A percentile compares a stretch with the other conserved stretches of the same genome.
Evolutionary conservation across 2,329 filamentous ascomycete genomes (phyloP).

Genomic region (Colletotrichum simmondsii): DNA sequence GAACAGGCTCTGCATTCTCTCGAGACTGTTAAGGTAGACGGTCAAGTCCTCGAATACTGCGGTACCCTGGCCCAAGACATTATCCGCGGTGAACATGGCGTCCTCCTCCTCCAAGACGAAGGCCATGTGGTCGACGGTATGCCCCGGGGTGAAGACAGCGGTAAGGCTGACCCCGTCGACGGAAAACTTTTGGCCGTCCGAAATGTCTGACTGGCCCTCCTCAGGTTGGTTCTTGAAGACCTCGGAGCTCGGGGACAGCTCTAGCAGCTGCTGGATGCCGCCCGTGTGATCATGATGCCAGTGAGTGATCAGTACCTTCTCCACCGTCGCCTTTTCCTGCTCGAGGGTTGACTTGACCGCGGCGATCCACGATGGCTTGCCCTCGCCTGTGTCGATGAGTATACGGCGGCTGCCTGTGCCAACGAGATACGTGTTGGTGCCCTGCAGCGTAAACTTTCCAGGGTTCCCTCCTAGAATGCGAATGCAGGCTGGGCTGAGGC

Average conservation of each 20-base stretch:
- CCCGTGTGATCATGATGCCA: slow-evolving; percentile 91
- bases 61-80: slow-evolving; percentile 87
- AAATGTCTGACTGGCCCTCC: slow-evolving; percentile 58
- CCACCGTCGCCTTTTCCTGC: slow-evolving; percentile 75
- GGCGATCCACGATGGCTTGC: slow-evolving; percentile 77
- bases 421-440: slow-evolving; percentile 95
- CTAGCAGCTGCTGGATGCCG: slow-evolving; percentile 77
- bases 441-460: slow-evolving; percentile 79
- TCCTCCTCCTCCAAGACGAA: slow-evolving; percentile 82
- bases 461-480: slow-evolving; percentile 92
- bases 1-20: slow-evolving; percentile 75
- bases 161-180: slow-evolving; percentile 73
- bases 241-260: slow-evolving; percentile 69
- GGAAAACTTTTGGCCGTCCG: slow-evolving; percentile 64
- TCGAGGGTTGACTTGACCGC: slow-evolving; percentile 73
- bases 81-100: slow-evolving; percentile 90
- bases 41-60: slow-evolving; percentile 84
- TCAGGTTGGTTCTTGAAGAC: slow-evolving; percentile 75
- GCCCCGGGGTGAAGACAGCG: slow-evolving; percentile 72
- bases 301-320: slow-evolving; percentile 83
- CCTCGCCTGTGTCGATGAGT: slow-evolving; percentile 92
- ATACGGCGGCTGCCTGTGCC: slow-evolving; percentile 79
- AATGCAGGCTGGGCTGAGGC: slow-evolving; percentile 81
- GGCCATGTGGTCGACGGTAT: slow-evolving; percentile 85
- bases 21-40: slow-evolving; percentile 75